These are phyloP conservation scores for Liriodendron chinense DNA, from an alignment of 164 flowering plant genomes.

Conservation along the genomic window DNA sequence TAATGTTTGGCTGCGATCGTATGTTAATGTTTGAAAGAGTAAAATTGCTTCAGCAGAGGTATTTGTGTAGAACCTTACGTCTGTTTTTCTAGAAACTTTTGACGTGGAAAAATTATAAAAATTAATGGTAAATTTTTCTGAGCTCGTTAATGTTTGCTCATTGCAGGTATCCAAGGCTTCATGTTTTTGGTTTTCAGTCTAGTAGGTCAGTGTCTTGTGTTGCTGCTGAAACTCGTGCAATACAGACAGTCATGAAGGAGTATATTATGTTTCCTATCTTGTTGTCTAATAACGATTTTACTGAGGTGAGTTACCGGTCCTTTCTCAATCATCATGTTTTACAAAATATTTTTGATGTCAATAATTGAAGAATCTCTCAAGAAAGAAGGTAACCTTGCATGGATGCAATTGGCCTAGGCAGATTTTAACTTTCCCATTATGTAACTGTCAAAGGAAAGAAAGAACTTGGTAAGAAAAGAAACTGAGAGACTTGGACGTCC, in stretches of 20 bases:
- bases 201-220: conserved; percentile 27
- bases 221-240: conserved; percentile 27
- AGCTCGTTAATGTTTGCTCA: conserved; percentile 6
- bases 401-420: no score
- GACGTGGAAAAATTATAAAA: not conserved
- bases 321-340: not conserved
- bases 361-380: not conserved
- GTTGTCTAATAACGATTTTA: conserved; percentile 40
- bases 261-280: conserved; percentile 70
- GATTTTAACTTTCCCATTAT: no score
- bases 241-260: conserved; percentile 49
- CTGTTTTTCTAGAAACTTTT: conserved; percentile 1
- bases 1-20: conserved; percentile 17
- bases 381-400: no score
- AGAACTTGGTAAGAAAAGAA: no score
- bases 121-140: not conserved
- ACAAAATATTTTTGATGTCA: not conserved
- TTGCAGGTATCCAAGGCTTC: conserved; percentile 60
- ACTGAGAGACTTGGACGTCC: no score
- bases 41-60: conserved; percentile 83
- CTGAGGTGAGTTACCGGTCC: conserved; percentile 42
- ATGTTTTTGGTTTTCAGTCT: conserved; percentile 56
- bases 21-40: conserved; percentile 43
- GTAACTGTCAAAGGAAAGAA: no score
- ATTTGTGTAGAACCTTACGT: conserved; percentile 7